Evolutionary conservation across 169 alveolate species (phyloP).

Genomic region (Plasmodium ovale): DNA sequence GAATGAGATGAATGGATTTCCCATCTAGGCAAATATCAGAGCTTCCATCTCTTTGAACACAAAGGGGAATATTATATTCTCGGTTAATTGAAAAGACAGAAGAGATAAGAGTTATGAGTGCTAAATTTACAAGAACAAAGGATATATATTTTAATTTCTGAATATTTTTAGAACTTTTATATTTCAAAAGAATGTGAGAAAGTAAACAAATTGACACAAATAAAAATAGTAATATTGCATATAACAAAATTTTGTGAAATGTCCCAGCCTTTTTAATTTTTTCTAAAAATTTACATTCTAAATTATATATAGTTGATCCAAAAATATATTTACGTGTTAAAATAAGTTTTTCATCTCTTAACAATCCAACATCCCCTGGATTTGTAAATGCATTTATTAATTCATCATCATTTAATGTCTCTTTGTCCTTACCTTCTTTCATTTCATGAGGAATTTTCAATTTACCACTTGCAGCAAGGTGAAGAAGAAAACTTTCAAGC

Average conservation of each 20-base stretch:
- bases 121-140: conserved; percentile 32
- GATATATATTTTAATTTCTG: conserved; percentile 32
- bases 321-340: conserved; percentile 46
- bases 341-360: conserved; percentile 47
- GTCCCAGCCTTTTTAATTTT: conserved; percentile 56
- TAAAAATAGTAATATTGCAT: conserved; percentile 35
- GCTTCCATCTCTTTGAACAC: conserved; percentile 75
- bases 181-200: conserved; percentile 3
- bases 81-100: conserved; percentile 46
- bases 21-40: conserved; percentile 72
- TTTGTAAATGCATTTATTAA: conserved; percentile 17
- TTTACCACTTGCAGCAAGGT: background rate
- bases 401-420: conserved; percentile 1
- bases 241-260: conserved; percentile 39
- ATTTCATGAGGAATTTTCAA: background rate
- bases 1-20: conserved; percentile 25
- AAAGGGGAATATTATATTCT: conserved; percentile 66
- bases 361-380: conserved; percentile 65
- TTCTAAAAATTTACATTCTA: conserved; percentile 69
- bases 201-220: conserved; percentile 20
- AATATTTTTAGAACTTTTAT: conserved; percentile 5
- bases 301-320: conserved; percentile 69
- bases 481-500: conserved; percentile 3
- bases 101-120: conserved; percentile 53
- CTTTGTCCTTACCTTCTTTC: background rate